A percentile compares a stretch with the other conserved stretches of the same genome.
Conservation (phyloP, 2,329 filamentous ascomycete species). For the Beauveria caledonica region DNA sequence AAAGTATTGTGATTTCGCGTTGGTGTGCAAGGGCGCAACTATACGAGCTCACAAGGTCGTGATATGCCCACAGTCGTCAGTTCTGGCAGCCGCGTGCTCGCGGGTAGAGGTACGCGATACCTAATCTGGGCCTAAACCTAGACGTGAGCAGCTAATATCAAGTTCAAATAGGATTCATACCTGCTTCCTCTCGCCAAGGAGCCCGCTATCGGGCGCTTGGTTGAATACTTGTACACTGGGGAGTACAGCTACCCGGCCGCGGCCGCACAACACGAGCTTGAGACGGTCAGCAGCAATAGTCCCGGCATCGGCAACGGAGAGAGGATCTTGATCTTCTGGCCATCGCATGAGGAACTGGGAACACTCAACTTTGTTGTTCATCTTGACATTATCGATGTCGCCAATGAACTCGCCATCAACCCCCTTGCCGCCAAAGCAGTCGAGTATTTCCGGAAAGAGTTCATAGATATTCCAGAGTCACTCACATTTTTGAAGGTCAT, state of each 20-base stretch:
- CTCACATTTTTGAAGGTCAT: too few relatives aligned
- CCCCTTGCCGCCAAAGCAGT: too few relatives aligned
- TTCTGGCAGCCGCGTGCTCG: neutral
- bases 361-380: too few relatives aligned
- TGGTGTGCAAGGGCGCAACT: conserved; percentile 20
- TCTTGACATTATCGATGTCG: too few relatives aligned
- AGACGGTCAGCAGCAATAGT: too few relatives aligned
- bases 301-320: too few relatives aligned
- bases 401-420: too few relatives aligned
- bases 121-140: too few relatives aligned
- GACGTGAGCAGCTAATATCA: neutral
- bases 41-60: neutral
- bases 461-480: neutral
- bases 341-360: too few relatives aligned
- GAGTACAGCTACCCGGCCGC: neutral
- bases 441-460: neutral
- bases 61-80: neutral
- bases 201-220: neutral
- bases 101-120: neutral
- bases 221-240: conserved; percentile 3
- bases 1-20: neutral
- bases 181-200: neutral
- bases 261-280: too few relatives aligned
- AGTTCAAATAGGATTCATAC: neutral
- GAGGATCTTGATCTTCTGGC: too few relatives aligned